These are phyloP conservation scores for Actinomortierella ambigua DNA, from an alignment of 371 early-diverging fungal genomes.

Conservation along the genomic window DNA sequence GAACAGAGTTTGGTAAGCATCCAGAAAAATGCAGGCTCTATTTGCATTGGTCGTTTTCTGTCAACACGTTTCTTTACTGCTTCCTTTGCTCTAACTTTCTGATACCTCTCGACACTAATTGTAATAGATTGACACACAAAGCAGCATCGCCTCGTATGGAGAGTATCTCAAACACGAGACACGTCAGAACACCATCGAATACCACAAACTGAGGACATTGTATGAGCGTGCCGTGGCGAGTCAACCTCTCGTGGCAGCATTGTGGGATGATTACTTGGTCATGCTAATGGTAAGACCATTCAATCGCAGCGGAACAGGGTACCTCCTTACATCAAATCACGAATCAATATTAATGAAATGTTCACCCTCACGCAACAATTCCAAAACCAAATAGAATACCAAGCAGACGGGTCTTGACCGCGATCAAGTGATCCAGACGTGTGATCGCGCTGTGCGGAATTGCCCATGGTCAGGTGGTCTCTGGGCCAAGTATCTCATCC, in stretches of 20 bases:
- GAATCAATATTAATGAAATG: too few relatives aligned
- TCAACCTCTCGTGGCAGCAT: conserved; percentile 26
- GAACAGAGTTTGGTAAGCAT: conserved; percentile 25
- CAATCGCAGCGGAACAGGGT: background rate
- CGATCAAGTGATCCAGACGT: too few relatives aligned
- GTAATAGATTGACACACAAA: conserved; percentile 11
- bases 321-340: too few relatives aligned
- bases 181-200: conserved; percentile 3
- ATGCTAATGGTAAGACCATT: conserved; percentile 19
- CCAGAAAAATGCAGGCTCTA: too few relatives aligned
- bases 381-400: too few relatives aligned
- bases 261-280: conserved; percentile 37
- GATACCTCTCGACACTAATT: background rate
- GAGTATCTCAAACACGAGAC: conserved; percentile 18
- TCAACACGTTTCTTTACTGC: too few relatives aligned
- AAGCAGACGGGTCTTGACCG: too few relatives aligned
- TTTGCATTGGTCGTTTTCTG: too few relatives aligned
- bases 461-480: conserved; percentile 44
- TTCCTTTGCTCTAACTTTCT: too few relatives aligned
- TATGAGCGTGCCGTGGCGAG: conserved; percentile 27
- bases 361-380: too few relatives aligned
- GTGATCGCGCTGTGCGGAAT: conserved; percentile 20
- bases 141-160: conserved; percentile 17
- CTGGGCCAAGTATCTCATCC: conserved; percentile 17
- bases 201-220: conserved; percentile 22